Evolutionary conservation across 371 early-diverging fungal species (phyloP).

Genomic region (Cokeromyces recurvatus): DNA sequence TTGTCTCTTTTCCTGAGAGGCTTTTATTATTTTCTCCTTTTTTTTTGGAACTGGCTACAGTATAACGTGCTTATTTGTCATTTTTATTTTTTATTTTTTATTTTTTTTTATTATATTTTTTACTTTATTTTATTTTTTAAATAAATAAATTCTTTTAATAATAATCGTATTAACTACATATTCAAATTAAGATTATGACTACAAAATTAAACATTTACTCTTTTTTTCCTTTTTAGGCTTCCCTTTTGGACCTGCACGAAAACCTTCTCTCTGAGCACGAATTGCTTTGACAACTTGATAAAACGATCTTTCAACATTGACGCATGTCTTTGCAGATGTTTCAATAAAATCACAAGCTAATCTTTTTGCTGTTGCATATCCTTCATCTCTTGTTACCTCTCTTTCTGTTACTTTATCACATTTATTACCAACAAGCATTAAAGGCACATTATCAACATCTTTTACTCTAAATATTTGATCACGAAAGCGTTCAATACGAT

Average conservation of each 20-base stretch:
- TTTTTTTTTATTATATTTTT: too few relatives aligned
- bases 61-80: too few relatives aligned
- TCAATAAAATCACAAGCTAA: slow-evolving; percentile 75
- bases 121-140: too few relatives aligned
- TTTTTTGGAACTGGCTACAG: too few relatives aligned
- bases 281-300: slow-evolving; percentile 58
- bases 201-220: slow-evolving; percentile 31
- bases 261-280: slow-evolving; percentile 44
- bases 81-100: too few relatives aligned
- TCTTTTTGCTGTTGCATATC: slow-evolving; percentile 63
- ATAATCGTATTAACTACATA: too few relatives aligned
- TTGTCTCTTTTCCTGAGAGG: too few relatives aligned
- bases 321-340: slow-evolving; percentile 80
- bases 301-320: slow-evolving; percentile 72
- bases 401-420: slow-evolving; percentile 73
- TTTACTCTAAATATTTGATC: slow-evolving; percentile 81
- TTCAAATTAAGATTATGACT: too few relatives aligned
- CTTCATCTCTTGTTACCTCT: slow-evolving; percentile 73
- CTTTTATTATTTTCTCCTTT: too few relatives aligned
- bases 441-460: slow-evolving; percentile 72
- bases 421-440: slow-evolving; percentile 91
- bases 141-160: too few relatives aligned
- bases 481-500: slow-evolving; percentile 71
- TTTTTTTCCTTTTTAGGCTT: slow-evolving; percentile 34
- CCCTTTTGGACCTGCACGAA: slow-evolving; percentile 11